Evolutionary conservation across 2,329 filamentous ascomycete species (phyloP).

Genomic region (Diaporthe amygdali): DNA sequence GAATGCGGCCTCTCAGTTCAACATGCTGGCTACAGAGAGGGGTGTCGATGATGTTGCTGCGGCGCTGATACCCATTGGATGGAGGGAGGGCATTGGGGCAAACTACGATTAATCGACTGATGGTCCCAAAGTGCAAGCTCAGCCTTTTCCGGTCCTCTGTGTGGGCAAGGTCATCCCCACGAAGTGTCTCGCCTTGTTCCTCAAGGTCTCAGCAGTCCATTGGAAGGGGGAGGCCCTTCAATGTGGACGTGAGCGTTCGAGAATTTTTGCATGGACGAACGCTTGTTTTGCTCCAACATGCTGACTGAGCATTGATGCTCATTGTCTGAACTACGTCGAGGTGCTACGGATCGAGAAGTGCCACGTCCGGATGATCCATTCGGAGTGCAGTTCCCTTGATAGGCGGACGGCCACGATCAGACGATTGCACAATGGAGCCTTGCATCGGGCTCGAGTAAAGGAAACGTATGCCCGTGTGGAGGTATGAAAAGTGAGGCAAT

Average conservation of each 20-base stretch:
- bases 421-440: not conserved
- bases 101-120: slow-evolving; percentile 24
- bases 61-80: slow-evolving; percentile 85
- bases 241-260: not conserved
- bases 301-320: not conserved
- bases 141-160: not conserved
- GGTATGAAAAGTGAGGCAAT: not conserved
- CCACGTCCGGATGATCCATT: not conserved
- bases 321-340: not conserved
- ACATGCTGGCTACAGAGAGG: slow-evolving; percentile 91
- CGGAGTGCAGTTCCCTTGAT: not conserved
- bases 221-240: too few relatives aligned
- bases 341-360: too few relatives aligned
- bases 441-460: too few relatives aligned
- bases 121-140: not conserved
- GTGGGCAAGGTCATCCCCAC: not conserved
- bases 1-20: slow-evolving; percentile 94
- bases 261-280: not conserved
- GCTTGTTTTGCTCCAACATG: not conserved
- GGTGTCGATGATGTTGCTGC: slow-evolving; percentile 86
- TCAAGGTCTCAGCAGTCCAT: not conserved
- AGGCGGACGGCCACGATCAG: not conserved
- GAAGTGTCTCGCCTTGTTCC: not conserved
- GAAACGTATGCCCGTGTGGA: not conserved
- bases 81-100: slow-evolving; percentile 66